phyloP scores from a whole-genome alignment of 139 green algal genomes.

The Raphidocelis subcapitata region DNA sequence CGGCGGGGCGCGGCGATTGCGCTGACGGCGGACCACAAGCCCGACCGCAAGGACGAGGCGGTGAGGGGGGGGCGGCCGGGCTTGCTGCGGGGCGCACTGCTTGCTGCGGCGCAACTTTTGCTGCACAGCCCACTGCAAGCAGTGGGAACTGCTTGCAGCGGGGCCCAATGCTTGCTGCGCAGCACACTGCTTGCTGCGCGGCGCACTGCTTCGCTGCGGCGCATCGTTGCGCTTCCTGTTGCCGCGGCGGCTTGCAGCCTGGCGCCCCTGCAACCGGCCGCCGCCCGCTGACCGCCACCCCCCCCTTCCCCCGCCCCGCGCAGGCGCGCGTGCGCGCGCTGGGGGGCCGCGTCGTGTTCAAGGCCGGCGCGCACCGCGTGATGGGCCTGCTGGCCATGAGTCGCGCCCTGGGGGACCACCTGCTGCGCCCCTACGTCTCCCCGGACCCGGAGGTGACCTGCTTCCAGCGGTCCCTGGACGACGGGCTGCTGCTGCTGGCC shows the following conservation, averaged over 20 bases:
- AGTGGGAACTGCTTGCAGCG: no score
- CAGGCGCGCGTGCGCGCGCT: slow-evolving; percentile 47
- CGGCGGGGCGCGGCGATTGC: slow-evolving; percentile 35
- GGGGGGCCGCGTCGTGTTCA: slow-evolving; percentile 62
- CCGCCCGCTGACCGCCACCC: not conserved
- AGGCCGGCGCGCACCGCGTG: slow-evolving; percentile 53
- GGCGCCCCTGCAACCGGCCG: not conserved
- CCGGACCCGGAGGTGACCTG: slow-evolving; percentile 52
- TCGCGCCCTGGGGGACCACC: slow-evolving; percentile 68
- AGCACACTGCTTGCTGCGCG: no score
- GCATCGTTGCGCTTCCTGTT: no score
- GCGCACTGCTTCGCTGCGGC: no score
- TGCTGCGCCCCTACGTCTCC: slow-evolving; percentile 58
- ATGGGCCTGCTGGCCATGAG: slow-evolving; percentile 81
- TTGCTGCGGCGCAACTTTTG: not conserved
- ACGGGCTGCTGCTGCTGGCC: slow-evolving; percentile 68
- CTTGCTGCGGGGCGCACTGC: not conserved
- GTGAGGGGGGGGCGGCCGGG: not conserved
- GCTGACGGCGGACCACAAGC: slow-evolving; percentile 61
- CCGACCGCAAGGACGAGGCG: slow-evolving; percentile 65
- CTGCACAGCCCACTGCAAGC: not conserved
- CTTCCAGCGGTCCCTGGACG: slow-evolving; percentile 27
- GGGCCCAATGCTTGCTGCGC: no score
- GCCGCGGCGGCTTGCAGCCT: not conserved
- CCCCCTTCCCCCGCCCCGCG: not conserved